phyloP scores from a whole-genome alignment of 768 basidiomycete genomes.

The Calocera viscosa region DNA sequence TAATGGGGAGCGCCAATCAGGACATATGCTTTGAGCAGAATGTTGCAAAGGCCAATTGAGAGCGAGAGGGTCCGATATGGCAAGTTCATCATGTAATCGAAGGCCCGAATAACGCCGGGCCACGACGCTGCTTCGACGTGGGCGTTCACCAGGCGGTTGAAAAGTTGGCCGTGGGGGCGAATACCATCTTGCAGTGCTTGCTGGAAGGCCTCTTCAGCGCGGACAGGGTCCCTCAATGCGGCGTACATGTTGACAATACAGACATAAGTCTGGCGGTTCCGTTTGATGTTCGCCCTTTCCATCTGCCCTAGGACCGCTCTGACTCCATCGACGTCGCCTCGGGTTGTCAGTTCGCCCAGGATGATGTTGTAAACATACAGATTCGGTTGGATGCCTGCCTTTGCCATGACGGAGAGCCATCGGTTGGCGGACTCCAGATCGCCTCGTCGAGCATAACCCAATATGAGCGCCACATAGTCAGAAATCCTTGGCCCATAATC shows the following conservation, averaged over 20 bases:
- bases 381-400: slow-evolving; percentile 42
- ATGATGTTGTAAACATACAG: slow-evolving; percentile 46
- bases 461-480: slow-evolving; percentile 48
- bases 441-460: slow-evolving; percentile 39
- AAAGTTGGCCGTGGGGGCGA: slow-evolving; percentile 50
- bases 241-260: slow-evolving; percentile 56
- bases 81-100: slow-evolving; percentile 40
- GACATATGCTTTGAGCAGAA: slow-evolving; percentile 72
- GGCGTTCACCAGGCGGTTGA: slow-evolving; percentile 64
- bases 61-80: slow-evolving; percentile 27
- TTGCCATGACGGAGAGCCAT: slow-evolving; percentile 44
- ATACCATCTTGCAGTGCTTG: slow-evolving; percentile 51
- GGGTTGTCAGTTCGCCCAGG: slow-evolving; percentile 42
- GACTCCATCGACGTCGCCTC: slow-evolving; percentile 44
- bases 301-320: slow-evolving; percentile 46
- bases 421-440: slow-evolving; percentile 37
- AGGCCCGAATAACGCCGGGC: slow-evolving; percentile 57
- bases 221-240: slow-evolving; percentile 44
- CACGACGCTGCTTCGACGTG: slow-evolving; percentile 72
- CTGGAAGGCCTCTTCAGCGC: slow-evolving; percentile 55
- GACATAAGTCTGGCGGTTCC: slow-evolving; percentile 48
- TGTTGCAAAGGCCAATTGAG: slow-evolving; percentile 57
- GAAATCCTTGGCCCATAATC: no score
- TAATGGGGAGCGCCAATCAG: slow-evolving; percentile 64
- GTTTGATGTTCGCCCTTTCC: slow-evolving; percentile 37